Evolutionary conservation across 768 basidiomycete species (phyloP), one percentile per base, ranked within the genome.

Genomic region (Termitomyces sp.): DNA sequence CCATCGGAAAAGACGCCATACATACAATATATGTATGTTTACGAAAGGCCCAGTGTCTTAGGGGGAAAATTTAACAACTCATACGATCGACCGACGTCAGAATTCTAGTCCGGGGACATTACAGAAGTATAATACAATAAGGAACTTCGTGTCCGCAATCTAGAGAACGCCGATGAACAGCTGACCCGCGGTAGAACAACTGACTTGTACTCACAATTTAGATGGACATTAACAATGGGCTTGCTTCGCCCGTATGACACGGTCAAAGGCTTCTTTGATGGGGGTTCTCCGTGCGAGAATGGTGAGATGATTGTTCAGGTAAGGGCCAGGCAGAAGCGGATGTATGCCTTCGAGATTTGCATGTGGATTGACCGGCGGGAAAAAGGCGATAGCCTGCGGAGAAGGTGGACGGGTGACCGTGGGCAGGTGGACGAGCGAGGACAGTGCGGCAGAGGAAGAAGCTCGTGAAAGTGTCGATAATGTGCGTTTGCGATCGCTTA

Each of bases 311-410:
- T 87, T 84, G 65, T 77, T 82, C 63, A 90, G 71, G 68, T 91
- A 91, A 45, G 90, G 89, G 3, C 83, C 81, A 0, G 91, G 91
- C 24, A 92, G 78, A 18, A 91, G 77, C 0, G 89, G 83, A 69
- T 92, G 91, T 9, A 88, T 83, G 28, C 74, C 76, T 68, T 90
- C 88, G 20, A 84, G 73, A 58, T 84, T 78, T 24, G 75, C 75
- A 52, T 80, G 78, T 18, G 83, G 79, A 58, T 84, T 86, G n/a
- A 75, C 72, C 0, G 84, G 80, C 9, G 91, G 89, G 75, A 92
- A 90, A 73, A 85, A 82, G 8, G 81, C 75, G 7, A 84, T 78
- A 55, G 84, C 71, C 59, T 84, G 84, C 12, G 78, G 79, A 18
- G 76, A 78, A 12, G 78, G 76, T 18, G 75, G 80, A 42, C 78